Percentiles rank a stretch among this genome's conserved stretches.
These are phyloP conservation scores for Vitis hybrid DNA, from an alignment of 177 flowering plant genomes.

Conservation along the genomic window DNA sequence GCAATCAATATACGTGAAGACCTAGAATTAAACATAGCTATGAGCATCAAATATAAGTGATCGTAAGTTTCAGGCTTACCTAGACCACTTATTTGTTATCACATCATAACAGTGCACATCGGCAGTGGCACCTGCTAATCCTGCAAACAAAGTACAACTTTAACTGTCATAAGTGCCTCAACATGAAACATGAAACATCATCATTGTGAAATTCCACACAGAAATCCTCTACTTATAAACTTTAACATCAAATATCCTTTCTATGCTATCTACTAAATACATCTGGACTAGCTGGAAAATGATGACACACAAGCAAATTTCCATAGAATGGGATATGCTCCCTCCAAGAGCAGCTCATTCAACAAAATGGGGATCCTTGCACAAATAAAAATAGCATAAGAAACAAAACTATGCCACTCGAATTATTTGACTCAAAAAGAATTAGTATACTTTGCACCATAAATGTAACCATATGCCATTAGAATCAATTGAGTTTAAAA, in stretches of 20 bases:
- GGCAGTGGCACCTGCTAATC: constrained; percentile 97
- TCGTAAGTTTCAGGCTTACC: constrained; percentile 41
- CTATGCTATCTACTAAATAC: too few species aligned
- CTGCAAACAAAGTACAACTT: constrained; percentile 43
- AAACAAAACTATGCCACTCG: too few species aligned
- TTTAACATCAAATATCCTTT: neutral
- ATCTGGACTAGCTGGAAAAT: too few species aligned
- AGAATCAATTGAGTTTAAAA: too few species aligned
- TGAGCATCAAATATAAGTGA: constrained; percentile 1
- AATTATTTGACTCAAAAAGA: neutral
- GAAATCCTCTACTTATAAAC: neutral
- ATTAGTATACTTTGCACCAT: neutral
- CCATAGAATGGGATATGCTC: too few species aligned
- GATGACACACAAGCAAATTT: too few species aligned
- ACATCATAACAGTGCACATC: constrained; percentile 98
- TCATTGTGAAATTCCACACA: neutral
- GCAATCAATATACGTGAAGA: neutral
- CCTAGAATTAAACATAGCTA: neutral
- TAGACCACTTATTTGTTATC: constrained; percentile 90
- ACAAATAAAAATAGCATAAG: too few species aligned
- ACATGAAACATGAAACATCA: constrained; percentile 2
- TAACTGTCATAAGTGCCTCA: constrained; percentile 2
- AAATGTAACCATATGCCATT: neutral
- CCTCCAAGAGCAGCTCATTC: too few species aligned
- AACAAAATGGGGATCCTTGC: too few species aligned